A percentile compares a stretch with the other conserved stretches of the same genome.
Conservation (phyloP, 2,329 filamentous ascomycete species). For the Beauveria scarabaeidicola region DNA sequence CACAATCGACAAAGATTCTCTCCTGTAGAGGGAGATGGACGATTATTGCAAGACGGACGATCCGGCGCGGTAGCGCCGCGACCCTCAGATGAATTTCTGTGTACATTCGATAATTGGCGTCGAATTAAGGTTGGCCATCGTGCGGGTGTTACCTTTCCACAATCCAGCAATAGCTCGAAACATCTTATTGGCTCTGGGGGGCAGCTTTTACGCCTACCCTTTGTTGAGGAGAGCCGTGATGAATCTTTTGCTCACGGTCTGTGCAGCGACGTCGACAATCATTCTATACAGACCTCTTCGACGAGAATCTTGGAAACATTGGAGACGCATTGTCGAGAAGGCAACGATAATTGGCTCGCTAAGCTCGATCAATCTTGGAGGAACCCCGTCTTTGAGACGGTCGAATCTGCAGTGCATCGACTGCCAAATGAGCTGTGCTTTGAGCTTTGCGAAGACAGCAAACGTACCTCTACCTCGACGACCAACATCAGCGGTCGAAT, state of each 20-base stretch:
- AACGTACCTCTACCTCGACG: conserved; percentile 19
- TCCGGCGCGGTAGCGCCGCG: neutral
- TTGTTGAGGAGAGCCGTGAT: conserved; percentile 24
- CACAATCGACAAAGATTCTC: conserved; percentile 2
- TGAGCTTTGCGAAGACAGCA: neutral
- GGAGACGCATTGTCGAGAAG: conserved; percentile 7
- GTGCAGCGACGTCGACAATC: neutral
- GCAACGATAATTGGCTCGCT: conserved; percentile 45
- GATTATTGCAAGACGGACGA: neutral
- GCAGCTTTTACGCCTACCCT: conserved; percentile 35
- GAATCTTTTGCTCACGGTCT: neutral
- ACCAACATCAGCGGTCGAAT: conserved; percentile 37
- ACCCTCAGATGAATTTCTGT: conserved; percentile 9
- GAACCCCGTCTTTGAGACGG: conserved; percentile 63
- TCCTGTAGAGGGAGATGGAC: neutral
- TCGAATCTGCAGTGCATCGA: conserved; percentile 37
- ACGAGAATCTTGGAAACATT: neutral
- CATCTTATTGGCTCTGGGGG: conserved; percentile 33
- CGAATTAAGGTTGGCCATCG: conserved; percentile 24
- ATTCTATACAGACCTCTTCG: neutral
- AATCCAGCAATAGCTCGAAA: conserved; percentile 2
- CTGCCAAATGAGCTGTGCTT: conserved; percentile 19
- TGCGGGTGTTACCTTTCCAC: neutral
- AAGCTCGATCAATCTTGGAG: conserved; percentile 57
- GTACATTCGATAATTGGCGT: conserved; percentile 30